Base-by-base conservation (phyloP, 1,284 basidiomycete genomes). In the Malassezia pachydermatis region DNA sequence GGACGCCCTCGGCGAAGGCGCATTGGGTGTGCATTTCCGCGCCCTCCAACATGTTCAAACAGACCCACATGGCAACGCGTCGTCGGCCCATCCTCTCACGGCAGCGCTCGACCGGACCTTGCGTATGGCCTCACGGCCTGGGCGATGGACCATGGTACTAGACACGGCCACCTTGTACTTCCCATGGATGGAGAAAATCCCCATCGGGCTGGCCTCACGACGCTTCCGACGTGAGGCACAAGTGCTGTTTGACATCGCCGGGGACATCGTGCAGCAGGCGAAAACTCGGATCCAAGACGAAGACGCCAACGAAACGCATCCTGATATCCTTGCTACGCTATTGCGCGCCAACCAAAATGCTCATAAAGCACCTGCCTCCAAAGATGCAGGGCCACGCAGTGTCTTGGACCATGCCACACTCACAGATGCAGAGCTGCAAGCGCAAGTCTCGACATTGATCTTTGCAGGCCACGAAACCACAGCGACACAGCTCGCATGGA, bases 391-490 rank as follows among this genome's bases (percentile, higher is more conserved):
- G n/a, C n/a, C n/a, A n/a, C 13, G 10, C 7, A 34, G 17, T 17
- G 28, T 52, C 9, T 32, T 46, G 20, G 52, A 46, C 36, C 33
- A 28, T 9, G 22, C 38, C 6, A 22, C 54, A 30, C 48, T 70
- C 6, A 52, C 54, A 24, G 66, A 70, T 35, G 44, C 45, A 10
- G 65, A 70, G 44, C 35, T 70, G 5, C 51, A 58, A 14, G 63
- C 63, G 2, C 64, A 69, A 40, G 55, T 67, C 16, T 63, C 63
- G 4, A 67, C 65, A 0, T 54, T 69, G 14, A 54, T 67, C 4
- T 67, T 70, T 19, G 63, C 61, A 3, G 67, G 67, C 0, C 66
- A 70, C 54, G 69, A 72, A 41, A 67, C 68, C 2, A 63, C 67
- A 3, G 56, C 63, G 5, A 63, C 63, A 8, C 64, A 64, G 29